These are phyloP conservation scores for Lignosus rhinocerotis DNA, from an alignment of 1,284 basidiomycete species.

Conservation along the genomic window DNA sequence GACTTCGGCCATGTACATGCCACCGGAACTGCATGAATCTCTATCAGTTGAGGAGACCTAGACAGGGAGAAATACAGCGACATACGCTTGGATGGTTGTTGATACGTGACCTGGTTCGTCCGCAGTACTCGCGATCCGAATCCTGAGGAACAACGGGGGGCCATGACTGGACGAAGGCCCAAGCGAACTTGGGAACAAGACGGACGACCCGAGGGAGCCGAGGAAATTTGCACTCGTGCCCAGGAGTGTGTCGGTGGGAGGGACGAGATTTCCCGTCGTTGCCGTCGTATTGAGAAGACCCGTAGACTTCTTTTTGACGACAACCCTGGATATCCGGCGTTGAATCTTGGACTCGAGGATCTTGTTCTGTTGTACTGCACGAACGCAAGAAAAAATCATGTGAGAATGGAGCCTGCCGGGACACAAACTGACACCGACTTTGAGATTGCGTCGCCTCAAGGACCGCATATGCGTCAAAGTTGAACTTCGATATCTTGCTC, in stretches of 20 bases:
- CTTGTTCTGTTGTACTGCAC: conserved; percentile 80
- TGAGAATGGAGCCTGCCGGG: background rate
- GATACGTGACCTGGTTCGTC: conserved; percentile 77
- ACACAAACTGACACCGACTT: conserved; percentile 45
- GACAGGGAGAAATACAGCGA: conserved; percentile 11
- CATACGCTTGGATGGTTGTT: conserved; percentile 87
- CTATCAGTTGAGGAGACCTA: background rate
- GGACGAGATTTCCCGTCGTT: conserved; percentile 30
- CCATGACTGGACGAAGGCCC: conserved; percentile 70
- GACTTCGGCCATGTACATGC: conserved; percentile 98
- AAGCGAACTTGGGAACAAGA: conserved; percentile 60
- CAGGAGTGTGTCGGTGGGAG: conserved; percentile 29
- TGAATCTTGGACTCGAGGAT: conserved; percentile 76
- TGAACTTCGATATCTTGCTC: conserved; percentile 85
- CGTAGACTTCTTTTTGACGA: conserved; percentile 55
- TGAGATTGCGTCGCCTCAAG: conserved; percentile 76
- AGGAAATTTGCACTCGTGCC: conserved; percentile 35
- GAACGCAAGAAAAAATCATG: background rate
- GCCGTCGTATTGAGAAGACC: conserved; percentile 27
- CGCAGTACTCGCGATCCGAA: conserved; percentile 74
- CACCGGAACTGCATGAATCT: conserved; percentile 62
- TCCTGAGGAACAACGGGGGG: conserved; percentile 78
- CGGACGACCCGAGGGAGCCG: conserved; percentile 41
- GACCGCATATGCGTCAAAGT: conserved; percentile 89
- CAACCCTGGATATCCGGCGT: conserved; percentile 71